Evolutionary conservation across 331 rosid species (phyloP).

Genomic region (Quercus phellos): DNA sequence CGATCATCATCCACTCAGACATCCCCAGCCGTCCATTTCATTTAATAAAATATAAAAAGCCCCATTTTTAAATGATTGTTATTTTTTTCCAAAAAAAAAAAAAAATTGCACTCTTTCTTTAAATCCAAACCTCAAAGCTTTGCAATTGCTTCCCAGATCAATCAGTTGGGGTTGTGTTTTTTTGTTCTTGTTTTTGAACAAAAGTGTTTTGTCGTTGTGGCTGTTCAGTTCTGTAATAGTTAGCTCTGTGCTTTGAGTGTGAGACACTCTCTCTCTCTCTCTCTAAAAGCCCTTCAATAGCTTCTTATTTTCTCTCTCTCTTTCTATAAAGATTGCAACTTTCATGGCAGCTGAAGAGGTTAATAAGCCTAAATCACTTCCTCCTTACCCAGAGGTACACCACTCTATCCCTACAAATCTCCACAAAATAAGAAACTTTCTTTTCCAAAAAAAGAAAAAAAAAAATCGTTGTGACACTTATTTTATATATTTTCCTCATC

Average conservation of each 20-base stretch:
- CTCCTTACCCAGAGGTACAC: slow-evolving; percentile 63
- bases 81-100: slow-evolving; percentile 1
- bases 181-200: slow-evolving; percentile 10
- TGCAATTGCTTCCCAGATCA: slow-evolving; percentile 28
- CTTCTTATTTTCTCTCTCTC: not conserved
- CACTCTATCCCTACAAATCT: slow-evolving; percentile 13
- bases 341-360: slow-evolving; percentile 63
- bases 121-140: slow-evolving; percentile 40
- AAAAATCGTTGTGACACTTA: not conserved
- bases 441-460: too few relatives aligned
- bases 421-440: not conserved
- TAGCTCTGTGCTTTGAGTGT: not conserved
- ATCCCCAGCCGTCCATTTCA: slow-evolving; percentile 50
- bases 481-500: not conserved
- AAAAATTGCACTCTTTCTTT: slow-evolving; percentile 7
- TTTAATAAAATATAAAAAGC: not conserved
- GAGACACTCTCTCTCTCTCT: too few relatives aligned
- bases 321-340: slow-evolving; percentile 3
- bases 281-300: not conserved
- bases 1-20: slow-evolving; percentile 24
- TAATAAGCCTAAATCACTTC: slow-evolving; percentile 49
- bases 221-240: not conserved
- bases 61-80: not conserved
- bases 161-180: slow-evolving; percentile 15
- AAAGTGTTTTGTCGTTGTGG: not conserved